phyloP scores from a whole-genome alignment of 176 grass and related monocot species.

The Oryza rufipogon region DNA sequence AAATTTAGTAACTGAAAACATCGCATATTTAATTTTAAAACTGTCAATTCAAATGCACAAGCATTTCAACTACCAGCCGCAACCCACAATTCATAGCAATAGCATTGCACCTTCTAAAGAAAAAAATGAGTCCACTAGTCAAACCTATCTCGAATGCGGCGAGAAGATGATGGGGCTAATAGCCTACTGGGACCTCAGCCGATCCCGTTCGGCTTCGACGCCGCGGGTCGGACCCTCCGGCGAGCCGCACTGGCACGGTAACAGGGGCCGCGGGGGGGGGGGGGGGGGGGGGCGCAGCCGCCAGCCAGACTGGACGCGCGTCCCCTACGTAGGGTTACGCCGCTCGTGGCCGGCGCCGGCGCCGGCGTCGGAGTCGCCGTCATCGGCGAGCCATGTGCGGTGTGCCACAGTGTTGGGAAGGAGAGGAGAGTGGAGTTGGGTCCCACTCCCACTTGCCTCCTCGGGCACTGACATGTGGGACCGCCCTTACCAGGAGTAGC shows the following conservation, averaged over 20 bases:
- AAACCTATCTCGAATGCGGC: neutral
- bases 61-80: neutral
- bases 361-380: neutral
- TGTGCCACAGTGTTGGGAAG: neutral
- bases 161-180: neutral
- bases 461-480: neutral
- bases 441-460: neutral
- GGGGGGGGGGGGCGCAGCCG: too few species aligned
- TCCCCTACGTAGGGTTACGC: neutral
- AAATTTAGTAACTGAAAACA: neutral
- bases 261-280: too few species aligned
- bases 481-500: fast-evolving
- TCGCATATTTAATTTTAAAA: neutral
- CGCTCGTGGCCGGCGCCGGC: neutral
- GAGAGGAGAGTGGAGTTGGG: neutral
- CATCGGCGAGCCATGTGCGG: neutral
- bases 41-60: neutral
- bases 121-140: neutral
- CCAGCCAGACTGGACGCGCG: neutral
- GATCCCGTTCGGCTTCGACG: neutral
- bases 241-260: too few species aligned
- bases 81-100: neutral
- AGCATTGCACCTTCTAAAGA: neutral
- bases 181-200: neutral
- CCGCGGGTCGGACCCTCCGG: neutral